Conservation (phyloP, 352 stramenopile genomes). For the Pythium dissotocum region DNA sequence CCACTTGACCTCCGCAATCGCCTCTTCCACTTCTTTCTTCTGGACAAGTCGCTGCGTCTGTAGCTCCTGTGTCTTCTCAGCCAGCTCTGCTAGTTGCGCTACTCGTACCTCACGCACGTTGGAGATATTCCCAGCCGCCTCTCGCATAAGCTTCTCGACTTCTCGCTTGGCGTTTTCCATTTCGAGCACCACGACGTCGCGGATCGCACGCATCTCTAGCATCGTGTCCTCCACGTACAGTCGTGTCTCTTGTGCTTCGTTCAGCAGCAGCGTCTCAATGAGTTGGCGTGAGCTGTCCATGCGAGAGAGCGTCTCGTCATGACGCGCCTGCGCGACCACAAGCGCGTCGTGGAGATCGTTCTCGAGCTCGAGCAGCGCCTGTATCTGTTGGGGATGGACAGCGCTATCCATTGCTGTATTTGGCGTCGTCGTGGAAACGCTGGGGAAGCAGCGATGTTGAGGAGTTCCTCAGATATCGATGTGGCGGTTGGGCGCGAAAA, state of each 20-base stretch:
- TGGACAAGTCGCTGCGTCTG: background rate
- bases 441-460: background rate
- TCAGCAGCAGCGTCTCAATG: conserved; percentile 20
- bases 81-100: background rate
- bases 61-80: conserved; percentile 1
- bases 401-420: background rate
- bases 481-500: background rate
- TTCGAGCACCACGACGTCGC: conserved; percentile 31
- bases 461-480: background rate
- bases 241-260: conserved; percentile 27
- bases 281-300: conserved; percentile 24
- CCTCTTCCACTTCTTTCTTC: background rate
- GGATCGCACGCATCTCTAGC: conserved; percentile 26
- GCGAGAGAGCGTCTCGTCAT: conserved; percentile 13
- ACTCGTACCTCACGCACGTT: background rate
- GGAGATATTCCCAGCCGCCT: conserved; percentile 23
- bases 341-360: conserved; percentile 26
- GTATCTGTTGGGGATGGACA: conserved; percentile 5
- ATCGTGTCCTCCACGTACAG: conserved; percentile 28
- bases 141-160: conserved; percentile 14
- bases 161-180: conserved; percentile 26
- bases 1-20: conserved; percentile 1
- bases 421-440: background rate
- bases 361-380: conserved; percentile 24
- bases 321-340: conserved; percentile 9